Conservation (phyloP, 164 flowering plant species). For the Sextonia rubra region DNA sequence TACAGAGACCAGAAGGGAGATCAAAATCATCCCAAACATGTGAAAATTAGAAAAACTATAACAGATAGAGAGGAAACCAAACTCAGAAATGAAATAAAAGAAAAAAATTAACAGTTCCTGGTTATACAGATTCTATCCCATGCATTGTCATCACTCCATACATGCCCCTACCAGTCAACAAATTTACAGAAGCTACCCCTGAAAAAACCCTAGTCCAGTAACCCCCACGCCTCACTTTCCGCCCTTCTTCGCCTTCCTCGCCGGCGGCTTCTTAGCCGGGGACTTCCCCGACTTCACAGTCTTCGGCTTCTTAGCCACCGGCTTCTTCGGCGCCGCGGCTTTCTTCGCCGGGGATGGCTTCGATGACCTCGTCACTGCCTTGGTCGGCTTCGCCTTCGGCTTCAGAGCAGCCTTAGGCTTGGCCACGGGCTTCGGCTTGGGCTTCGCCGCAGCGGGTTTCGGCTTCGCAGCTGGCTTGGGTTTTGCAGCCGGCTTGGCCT, state of each 20-base stretch:
- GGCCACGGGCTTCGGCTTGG: background rate
- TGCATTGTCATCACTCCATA: no score
- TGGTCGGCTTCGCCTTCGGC: background rate
- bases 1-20: no score
- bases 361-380: background rate
- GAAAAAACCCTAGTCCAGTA: background rate
- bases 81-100: no score
- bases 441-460: conserved; percentile 1
- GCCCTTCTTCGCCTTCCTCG: conserved; percentile 8
- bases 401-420: background rate
- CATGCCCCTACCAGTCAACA: conserved; percentile 3
- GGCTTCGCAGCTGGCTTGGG: background rate
- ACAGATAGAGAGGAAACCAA: no score
- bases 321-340: background rate
- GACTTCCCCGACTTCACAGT: conserved; percentile 9
- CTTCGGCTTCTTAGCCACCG: conserved; percentile 15
- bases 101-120: no score
- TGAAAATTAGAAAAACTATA: no score
- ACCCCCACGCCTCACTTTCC: conserved; percentile 4
- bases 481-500: background rate
- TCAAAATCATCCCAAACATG: no score
- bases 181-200: conserved; percentile 17
- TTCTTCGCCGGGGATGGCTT: background rate
- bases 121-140: no score
- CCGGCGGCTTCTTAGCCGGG: conserved; percentile 11